Conservation (phyloP, 495 filamentous ascomycete genomes). For the Neurospora discreta region DNA sequence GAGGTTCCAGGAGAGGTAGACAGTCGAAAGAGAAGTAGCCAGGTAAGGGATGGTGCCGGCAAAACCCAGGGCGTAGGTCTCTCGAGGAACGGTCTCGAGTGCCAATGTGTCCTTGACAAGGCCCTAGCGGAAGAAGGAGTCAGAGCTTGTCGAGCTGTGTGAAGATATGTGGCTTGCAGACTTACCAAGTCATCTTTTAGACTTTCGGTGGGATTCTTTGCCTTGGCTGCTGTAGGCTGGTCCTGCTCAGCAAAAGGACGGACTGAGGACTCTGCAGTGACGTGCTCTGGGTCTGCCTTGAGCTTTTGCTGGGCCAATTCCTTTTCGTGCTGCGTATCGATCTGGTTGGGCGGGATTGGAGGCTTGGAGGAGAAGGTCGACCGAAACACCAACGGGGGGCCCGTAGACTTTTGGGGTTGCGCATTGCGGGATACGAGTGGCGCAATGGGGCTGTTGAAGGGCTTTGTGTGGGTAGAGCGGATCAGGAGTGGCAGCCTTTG, state of each 20-base stretch:
- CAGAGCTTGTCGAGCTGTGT: not conserved
- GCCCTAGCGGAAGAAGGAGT: slow-evolving; percentile 37
- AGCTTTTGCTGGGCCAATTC: slow-evolving; percentile 39
- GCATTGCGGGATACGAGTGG: not conserved
- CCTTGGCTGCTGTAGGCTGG: slow-evolving; percentile 18
- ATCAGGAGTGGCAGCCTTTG: slow-evolving; percentile 3
- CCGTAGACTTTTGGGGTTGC: not conserved
- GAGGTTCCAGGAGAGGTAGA: slow-evolving; percentile 75
- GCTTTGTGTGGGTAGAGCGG: slow-evolving; percentile 1
- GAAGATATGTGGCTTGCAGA: not conserved
- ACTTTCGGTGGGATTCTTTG: slow-evolving; percentile 55
- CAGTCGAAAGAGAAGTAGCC: slow-evolving; percentile 76
- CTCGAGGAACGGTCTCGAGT: slow-evolving; percentile 62
- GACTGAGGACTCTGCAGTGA: slow-evolving; percentile 45
- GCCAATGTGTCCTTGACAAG: slow-evolving; percentile 83
- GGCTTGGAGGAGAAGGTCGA: slow-evolving; percentile 15
- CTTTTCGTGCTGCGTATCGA: slow-evolving; percentile 43
- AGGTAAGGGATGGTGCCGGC: slow-evolving; percentile 87
- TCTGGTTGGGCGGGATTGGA: slow-evolving; percentile 16
- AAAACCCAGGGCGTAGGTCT: slow-evolving; percentile 72
- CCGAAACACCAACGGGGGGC: not conserved
- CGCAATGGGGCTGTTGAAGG: not conserved
- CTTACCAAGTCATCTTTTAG: slow-evolving; percentile 67
- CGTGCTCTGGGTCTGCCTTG: slow-evolving; percentile 42
- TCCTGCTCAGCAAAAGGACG: slow-evolving; percentile 41